Percentiles rank a stretch among this genome's conserved stretches.
These are phyloP conservation scores for Saccharata proteae DNA, from an alignment of 2,329 filamentous ascomycete genomes.

Conservation along the genomic window DNA sequence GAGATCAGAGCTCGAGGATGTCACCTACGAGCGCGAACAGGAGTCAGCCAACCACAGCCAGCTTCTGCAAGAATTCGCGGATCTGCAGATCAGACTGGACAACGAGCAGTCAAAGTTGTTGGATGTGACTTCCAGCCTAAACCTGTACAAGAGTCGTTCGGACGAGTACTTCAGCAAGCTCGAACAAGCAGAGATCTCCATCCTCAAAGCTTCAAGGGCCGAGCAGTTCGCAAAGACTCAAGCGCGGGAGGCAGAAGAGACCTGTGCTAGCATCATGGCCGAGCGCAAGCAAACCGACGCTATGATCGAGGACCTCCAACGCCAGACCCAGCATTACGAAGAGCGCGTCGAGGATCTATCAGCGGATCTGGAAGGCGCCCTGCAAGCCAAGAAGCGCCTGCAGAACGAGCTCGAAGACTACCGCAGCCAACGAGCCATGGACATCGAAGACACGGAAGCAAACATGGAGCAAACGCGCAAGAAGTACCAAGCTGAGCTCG, in stretches of 20 bases:
- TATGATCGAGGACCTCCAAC: slow-evolving; percentile 77
- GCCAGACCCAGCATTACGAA: slow-evolving; percentile 78
- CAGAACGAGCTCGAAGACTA: slow-evolving; percentile 98
- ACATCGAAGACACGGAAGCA: slow-evolving; percentile 92
- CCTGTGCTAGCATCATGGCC: slow-evolving; percentile 77
- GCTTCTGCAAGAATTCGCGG: slow-evolving; percentile 81
- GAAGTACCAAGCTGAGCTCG: slow-evolving; percentile 93
- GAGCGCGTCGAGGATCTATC: slow-evolving; percentile 85
- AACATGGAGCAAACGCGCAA: slow-evolving; percentile 94
- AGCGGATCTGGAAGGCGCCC: slow-evolving; percentile 72
- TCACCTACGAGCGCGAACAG: slow-evolving; percentile 67
- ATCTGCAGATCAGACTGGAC: slow-evolving; percentile 86
- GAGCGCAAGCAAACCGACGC: slow-evolving; percentile 85
- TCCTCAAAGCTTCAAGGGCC: slow-evolving; percentile 80
- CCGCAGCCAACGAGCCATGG: slow-evolving; percentile 84
- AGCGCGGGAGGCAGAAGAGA: slow-evolving; percentile 82
- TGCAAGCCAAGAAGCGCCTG: slow-evolving; percentile 84
- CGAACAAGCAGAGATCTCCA: slow-evolving; percentile 90
- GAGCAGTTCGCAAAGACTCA: slow-evolving; percentile 91
- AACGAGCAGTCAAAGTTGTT: slow-evolving; percentile 74
- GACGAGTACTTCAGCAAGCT: slow-evolving; percentile 97
- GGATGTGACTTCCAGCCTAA: slow-evolving; percentile 73
- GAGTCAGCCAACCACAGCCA: slow-evolving; percentile 80
- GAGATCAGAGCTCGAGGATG: slow-evolving; percentile 71
- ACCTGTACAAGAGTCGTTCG: slow-evolving; percentile 79